Evolutionary conservation across 352 stramenopile species (phyloP), one percentile per base, ranked within the genome.

Genomic region (Pythium angustatum): DNA sequence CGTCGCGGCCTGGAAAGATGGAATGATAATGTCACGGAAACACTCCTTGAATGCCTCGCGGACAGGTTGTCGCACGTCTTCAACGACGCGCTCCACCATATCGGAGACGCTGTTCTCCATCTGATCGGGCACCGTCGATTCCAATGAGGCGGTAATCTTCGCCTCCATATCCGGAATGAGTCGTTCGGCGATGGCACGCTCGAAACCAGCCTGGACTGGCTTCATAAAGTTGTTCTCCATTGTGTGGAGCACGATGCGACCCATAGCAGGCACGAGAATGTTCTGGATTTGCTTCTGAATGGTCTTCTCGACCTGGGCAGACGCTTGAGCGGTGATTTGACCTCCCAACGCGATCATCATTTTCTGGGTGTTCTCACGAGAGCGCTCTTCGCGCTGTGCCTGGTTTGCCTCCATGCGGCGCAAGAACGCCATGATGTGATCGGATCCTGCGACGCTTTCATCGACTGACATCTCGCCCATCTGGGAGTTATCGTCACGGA

Each of bases 151-250:
- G 63, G 80, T 76, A 38, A 93, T 69, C 68, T 91, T 93, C 19
- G 76, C 69, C 58, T 91, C 80, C 77, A 93, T 90, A 38, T 86
- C 53, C 5, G 84, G 81, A 40, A 93, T 80, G 28, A 93, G 61
- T 43, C 84, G 83, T 50, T 93, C 84, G 12, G 71, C 66, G 56
- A 93, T 91, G 24, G 87, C 76, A 45, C 87, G 81, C 66, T 94
- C 81, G 53, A 94, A 90, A 11, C 81, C 81, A 40, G 76, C 89
- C 54, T 91, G 81, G 40, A 93, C 81, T 5, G 86, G 86, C 65
- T 94, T 92, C 81, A 93, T 90, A 40, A 93, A 92, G 58, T 92
- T 94, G 71, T 92, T 90, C 61, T 94, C 86, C 86, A 94, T 94
- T 10, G 86, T 94, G 57, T 94, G 86, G 44, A 94, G 56, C 11